Evolutionary conservation across 2,329 filamentous ascomycete genomes (phyloP).

Genomic region (Mollisiaceae sp.): DNA sequence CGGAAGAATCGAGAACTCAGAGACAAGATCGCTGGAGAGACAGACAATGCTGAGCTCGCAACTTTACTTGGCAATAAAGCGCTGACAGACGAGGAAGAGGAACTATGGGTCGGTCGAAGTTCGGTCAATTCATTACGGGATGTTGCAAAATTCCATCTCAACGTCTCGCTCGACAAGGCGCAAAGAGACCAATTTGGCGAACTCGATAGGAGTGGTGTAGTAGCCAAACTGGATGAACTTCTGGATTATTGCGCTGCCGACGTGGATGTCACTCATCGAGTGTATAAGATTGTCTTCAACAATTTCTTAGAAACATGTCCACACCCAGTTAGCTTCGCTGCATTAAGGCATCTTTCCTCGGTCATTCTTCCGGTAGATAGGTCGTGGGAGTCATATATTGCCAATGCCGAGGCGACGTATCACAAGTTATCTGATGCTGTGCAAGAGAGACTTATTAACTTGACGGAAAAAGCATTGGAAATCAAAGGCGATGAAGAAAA

Average conservation of each 20-base stretch:
- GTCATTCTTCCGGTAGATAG: constrained; percentile 91
- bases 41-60: constrained; percentile 72
- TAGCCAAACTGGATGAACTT: constrained; percentile 77
- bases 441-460: constrained; percentile 70
- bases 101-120: constrained; percentile 93
- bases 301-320: constrained; percentile 89
- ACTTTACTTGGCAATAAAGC: constrained; percentile 70
- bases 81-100: constrained; percentile 83
- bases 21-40: constrained; percentile 77
- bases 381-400: constrained; percentile 85
- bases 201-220: constrained; percentile 73
- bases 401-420: constrained; percentile 85
- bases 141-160: constrained; percentile 94
- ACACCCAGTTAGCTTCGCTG: constrained; percentile 96
- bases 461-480: constrained; percentile 79
- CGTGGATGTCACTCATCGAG: constrained; percentile 87
- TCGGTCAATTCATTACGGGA: constrained; percentile 95
- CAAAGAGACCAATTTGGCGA: constrained; percentile 85
- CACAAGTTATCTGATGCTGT: constrained; percentile 78
- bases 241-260: constrained; percentile 95
- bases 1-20: constrained; percentile 86
- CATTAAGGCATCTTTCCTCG: constrained; percentile 87
- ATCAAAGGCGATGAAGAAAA: constrained; percentile 71
- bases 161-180: constrained; percentile 89
- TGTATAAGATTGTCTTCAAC: constrained; percentile 94